These are phyloP conservation scores for Penicillium concentricum DNA, from an alignment of 2,329 filamentous ascomycete genomes.

Conservation along the genomic window DNA sequence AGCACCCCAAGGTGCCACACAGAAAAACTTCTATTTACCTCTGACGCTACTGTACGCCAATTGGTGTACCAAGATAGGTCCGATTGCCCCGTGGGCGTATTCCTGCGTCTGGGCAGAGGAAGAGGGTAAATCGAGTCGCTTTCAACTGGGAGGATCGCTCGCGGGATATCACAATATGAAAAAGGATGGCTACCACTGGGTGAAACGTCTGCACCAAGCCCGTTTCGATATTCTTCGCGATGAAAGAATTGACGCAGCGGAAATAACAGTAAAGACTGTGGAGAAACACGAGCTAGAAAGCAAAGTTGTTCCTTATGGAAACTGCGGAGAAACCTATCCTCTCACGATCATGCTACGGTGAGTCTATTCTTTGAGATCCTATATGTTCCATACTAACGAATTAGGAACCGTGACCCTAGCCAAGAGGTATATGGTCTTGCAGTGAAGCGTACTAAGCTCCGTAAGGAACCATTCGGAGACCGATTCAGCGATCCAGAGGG, in stretches of 20 bases:
- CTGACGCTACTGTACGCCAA: background rate
- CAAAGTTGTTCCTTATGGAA: background rate
- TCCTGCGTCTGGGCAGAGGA: background rate
- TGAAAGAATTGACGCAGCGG: background rate
- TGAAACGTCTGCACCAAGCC: background rate
- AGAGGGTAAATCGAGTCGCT: background rate
- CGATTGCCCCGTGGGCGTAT: background rate
- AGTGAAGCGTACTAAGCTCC: too few relatives aligned
- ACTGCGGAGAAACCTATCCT: background rate
- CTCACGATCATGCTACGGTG: background rate
- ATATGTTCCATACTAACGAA: background rate
- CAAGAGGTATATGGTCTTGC: background rate
- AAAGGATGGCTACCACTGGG: background rate
- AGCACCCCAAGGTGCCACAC: background rate
- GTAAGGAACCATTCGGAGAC: fast-evolving
- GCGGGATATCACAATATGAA: background rate
- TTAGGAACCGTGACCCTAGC: background rate
- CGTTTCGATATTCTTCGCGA: background rate
- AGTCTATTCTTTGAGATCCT: background rate
- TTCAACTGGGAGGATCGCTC: background rate
- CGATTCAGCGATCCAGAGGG: background rate
- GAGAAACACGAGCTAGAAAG: too few relatives aligned
- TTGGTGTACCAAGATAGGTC: background rate
- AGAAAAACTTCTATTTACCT: background rate
- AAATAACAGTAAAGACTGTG: too few relatives aligned